A percentile compares a stretch with the other conserved stretches of the same genome.
phyloP scores from a whole-genome alignment of 805 yeast genomes.

The Starmerella floris region DNA sequence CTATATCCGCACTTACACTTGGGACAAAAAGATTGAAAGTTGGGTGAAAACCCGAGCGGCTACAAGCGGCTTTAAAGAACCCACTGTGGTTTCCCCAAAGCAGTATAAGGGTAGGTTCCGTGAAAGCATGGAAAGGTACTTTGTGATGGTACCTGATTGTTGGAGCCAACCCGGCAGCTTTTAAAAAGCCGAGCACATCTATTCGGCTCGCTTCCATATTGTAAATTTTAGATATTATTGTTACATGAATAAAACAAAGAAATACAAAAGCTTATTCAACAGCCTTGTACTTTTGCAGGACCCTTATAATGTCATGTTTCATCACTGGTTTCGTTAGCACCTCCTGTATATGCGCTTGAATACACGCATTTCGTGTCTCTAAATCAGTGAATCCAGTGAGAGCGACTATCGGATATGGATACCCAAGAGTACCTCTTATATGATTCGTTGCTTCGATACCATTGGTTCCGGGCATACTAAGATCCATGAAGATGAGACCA shows the following conservation, averaged over 20 bases:
- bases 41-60: conserved; percentile 96
- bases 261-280: background rate
- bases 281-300: conserved; percentile 6
- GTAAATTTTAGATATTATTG: background rate
- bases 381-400: conserved; percentile 89
- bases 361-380: conserved; percentile 67
- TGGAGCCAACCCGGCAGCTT: conserved; percentile 22
- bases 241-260: background rate
- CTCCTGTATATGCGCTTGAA: conserved; percentile 75
- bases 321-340: conserved; percentile 78
- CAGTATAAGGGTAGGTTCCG: conserved; percentile 89
- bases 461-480: conserved; percentile 25
- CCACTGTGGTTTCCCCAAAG: conserved; percentile 93
- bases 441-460: conserved; percentile 29
- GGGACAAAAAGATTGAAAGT: conserved; percentile 96
- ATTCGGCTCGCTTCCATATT: no score
- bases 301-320: conserved; percentile 20
- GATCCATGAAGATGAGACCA: conserved; percentile 25
- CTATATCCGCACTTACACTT: conserved; percentile 88
- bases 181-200: background rate
- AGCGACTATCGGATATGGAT: conserved; percentile 70
- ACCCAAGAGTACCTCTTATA: conserved; percentile 54
- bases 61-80: conserved; percentile 79
- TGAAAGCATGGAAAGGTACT: conserved; percentile 95
- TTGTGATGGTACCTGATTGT: conserved; percentile 80